Evolutionary conservation across 768 basidiomycete genomes (phyloP), one percentile per base, ranked within the genome.

Genomic region (Suillus weaverae): DNA sequence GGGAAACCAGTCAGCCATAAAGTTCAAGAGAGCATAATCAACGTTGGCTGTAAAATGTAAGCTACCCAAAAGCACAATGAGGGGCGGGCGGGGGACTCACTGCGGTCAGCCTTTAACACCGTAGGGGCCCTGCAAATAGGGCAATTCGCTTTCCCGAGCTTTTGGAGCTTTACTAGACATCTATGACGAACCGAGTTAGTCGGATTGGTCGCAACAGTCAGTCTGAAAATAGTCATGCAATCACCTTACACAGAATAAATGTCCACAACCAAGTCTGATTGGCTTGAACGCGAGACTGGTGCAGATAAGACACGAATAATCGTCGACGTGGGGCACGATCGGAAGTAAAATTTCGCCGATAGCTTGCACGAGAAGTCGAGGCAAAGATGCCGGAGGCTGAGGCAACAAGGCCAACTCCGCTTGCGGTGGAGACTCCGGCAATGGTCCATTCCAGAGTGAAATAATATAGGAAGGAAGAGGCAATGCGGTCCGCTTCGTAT

Each of bases 1-100:
- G 0, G 96, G 94, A 75, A 98, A 98, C 94, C 94, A 97, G 69
- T 91, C 88, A 64, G 89, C 83, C 89, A 97, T 93, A 70, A 94
- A 95, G 68, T 93, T 91, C 54, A 90, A 79, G 54, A 94, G 73
- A 2, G 87, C 91, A 83, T 86, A 87, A 70, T 94, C 92, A 18
- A 94, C 84, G 70, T 94, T 94, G 4, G 83, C 91, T 93, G 64
- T 20, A 56, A 38, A 10, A 38, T 30, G 39, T 64, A 61, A 36
- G 43, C 20, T 20, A 36, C 35, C 11, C 20, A n/a, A n/a, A 48
- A 33, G 33, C 48, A 9, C 16, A 22, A 4, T 10, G 20, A 13
- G 20, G 36, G n/a, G 22, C 39, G 41, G 22, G 44, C 60, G 10
- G 57, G 62, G 51, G 33, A 80, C 91, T 77, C 68, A 95, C 94